phyloP scores from a whole-genome alignment of 768 basidiomycete species.

The Russula abietina region DNA sequence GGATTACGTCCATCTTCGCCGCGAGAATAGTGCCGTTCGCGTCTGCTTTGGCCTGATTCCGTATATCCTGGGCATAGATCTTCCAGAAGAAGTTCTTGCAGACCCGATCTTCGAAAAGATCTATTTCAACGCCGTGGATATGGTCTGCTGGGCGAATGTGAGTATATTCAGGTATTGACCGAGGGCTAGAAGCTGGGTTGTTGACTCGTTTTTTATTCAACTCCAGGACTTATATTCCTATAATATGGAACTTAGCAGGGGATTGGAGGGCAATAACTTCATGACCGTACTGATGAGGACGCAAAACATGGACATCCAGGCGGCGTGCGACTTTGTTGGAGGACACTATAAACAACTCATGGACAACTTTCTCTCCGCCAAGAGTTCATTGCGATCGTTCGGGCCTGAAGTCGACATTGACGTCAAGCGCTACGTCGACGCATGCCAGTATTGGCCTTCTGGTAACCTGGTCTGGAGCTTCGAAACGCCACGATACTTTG shows the following conservation, averaged over 20 bases:
- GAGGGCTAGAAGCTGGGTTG: not conserved
- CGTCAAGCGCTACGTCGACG: conserved; percentile 48
- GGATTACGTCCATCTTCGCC: conserved; percentile 51
- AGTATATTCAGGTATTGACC: conserved; percentile 26
- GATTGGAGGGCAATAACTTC: conserved; percentile 60
- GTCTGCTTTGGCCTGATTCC: conserved; percentile 60
- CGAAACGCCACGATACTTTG: conserved; percentile 64
- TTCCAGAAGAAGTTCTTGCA: conserved; percentile 56
- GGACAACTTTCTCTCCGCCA: conserved; percentile 43
- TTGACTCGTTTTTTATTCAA: not conserved
- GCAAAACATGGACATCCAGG: conserved; percentile 47
- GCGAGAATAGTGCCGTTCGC: conserved; percentile 63
- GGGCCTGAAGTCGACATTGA: conserved; percentile 44
- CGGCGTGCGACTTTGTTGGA: conserved; percentile 53
- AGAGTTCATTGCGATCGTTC: conserved; percentile 44
- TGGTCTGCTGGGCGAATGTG: conserved; percentile 69
- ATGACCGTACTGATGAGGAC: conserved; percentile 62
- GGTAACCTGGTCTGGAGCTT: conserved; percentile 68
- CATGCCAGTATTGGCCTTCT: conserved; percentile 52
- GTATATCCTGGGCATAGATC: conserved; percentile 54
- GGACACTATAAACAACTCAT: conserved; percentile 45
- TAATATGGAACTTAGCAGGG: conserved; percentile 65
- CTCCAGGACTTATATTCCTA: conserved; percentile 64
- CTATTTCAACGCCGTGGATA: conserved; percentile 55
- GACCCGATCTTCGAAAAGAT: conserved; percentile 49